Conservation (phyloP, 257 asterid genomes). For the Plantago major region DNA sequence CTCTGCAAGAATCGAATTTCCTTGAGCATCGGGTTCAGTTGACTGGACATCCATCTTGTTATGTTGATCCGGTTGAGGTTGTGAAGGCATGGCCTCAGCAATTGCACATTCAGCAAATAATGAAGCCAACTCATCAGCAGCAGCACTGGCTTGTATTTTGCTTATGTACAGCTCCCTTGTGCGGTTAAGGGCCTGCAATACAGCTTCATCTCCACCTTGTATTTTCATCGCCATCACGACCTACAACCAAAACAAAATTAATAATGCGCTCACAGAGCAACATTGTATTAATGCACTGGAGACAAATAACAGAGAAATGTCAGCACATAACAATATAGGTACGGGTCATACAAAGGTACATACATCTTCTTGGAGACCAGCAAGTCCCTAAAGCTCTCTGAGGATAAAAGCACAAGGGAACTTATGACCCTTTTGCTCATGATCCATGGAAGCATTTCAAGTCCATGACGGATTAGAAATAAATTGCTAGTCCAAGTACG, state of each 20-base stretch:
- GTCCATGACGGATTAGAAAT: no score
- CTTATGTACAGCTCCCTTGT: slow-evolving; percentile 65
- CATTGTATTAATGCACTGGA: background rate
- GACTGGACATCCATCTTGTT: slow-evolving; percentile 21
- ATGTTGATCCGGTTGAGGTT: slow-evolving; percentile 25
- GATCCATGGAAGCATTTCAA: no score
- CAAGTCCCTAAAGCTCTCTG: no score
- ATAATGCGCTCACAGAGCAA: background rate
- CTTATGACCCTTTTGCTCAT: no score
- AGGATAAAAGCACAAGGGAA: no score
- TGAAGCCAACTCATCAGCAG: slow-evolving; percentile 83
- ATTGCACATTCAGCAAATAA: slow-evolving; percentile 91
- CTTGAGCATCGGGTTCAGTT: slow-evolving; percentile 42
- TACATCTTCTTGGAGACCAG: no score
- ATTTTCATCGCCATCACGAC: slow-evolving; percentile 79
- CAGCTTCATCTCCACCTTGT: slow-evolving; percentile 81
- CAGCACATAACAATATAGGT: no score
- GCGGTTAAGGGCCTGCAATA: slow-evolving; percentile 53
- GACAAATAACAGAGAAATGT: no score
- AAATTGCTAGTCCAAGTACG: no score
- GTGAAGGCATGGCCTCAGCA: slow-evolving; percentile 70
- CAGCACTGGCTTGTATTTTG: slow-evolving; percentile 59
- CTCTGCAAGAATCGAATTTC: slow-evolving; percentile 75
- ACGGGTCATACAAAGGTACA: no score
- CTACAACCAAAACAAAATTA: slow-evolving; percentile 29